Evolutionary conservation across 169 alveolate genomes (phyloP).

Genomic region (Prorocentrum cordatum): DNA sequence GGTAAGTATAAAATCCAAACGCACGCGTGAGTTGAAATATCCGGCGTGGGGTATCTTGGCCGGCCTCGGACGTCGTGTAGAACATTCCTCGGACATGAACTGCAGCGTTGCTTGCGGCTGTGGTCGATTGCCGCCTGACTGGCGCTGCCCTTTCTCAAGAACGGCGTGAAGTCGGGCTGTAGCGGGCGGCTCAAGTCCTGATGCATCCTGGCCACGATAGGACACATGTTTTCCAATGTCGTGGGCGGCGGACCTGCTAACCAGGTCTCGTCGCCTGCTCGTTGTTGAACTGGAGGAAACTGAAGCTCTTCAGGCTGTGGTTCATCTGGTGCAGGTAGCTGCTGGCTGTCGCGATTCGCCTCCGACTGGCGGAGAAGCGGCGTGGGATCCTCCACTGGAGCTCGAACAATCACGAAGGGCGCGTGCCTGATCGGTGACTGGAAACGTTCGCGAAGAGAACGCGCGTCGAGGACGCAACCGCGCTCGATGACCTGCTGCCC

Average conservation of each 20-base stretch:
- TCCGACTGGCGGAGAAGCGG: too few relatives aligned
- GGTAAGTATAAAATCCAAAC: constrained; percentile 3
- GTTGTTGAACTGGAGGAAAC: too few relatives aligned
- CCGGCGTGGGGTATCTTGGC: not conserved
- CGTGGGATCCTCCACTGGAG: not conserved
- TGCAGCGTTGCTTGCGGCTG: not conserved
- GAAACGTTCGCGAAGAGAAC: constrained; percentile 4
- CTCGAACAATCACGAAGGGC: not conserved
- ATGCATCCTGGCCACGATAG: not conserved
- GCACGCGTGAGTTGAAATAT: not conserved
- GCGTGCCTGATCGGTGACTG: not conserved
- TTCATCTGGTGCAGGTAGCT: too few relatives aligned
- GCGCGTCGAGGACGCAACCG: not conserved
- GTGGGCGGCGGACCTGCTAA: not conserved
- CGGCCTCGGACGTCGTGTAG: not conserved
- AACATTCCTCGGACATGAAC: not conserved
- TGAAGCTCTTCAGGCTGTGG: too few relatives aligned
- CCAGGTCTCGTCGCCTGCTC: too few relatives aligned
- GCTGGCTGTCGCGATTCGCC: too few relatives aligned
- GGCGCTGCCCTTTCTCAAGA: not conserved
- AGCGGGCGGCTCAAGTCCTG: constrained; percentile 8
- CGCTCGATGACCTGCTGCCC: not conserved
- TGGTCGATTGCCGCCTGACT: not conserved
- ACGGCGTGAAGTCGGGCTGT: too few relatives aligned
- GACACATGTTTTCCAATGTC: not conserved